Base-by-base conservation (phyloP, 768 basidiomycete species). In the Panaeolus cyanescens region DNA sequence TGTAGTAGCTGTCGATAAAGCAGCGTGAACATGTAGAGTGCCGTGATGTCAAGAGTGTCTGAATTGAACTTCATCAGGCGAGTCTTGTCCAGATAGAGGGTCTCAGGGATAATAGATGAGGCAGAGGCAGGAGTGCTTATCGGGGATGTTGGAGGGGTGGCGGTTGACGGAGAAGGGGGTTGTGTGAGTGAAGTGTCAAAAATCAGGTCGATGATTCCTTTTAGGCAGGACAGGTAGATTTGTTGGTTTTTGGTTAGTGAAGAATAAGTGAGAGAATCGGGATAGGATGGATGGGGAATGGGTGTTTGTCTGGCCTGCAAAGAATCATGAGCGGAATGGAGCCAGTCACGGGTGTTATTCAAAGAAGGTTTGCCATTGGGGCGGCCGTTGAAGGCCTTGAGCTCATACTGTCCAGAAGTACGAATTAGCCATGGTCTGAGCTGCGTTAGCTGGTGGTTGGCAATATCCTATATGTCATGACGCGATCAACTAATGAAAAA, bases 401-500 rank as follows among this genome's bases (percentile, higher is more conserved):
- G 81, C 72, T 96, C 94, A 68, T 91, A 92, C 37, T 87, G 85
- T 20, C 89, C 86, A 1, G 95, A 88, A 36, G 88, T 87, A 61
- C 88, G 85, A 67, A 92, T 83, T 59, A 97, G 85, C 78, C 89
- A 93, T n/a, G 94, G 93, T 55, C 95, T 89, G n/a, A 96, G 82
- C 32, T 92, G 89, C 70, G 94, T 91, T 32, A 97, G 84, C 76
- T 96, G 95, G 76, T 96, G 95, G 72, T 97, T 97, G 28, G 95
- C 95, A 63, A 97, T 95, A 73, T 97, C 95, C 95, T 96, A 39
- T 33, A 33, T 62, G 37, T 65, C 56, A 66, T 63, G 62, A 33
- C 59, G 54, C 37, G 31, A 56, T 61, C 37, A 28, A 39, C 39
- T 25, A 50, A 50, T 62, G 10, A 64, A 60, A 54, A 63, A 50